Percentiles rank a stretch among this genome's conserved stretches.
These are phyloP conservation scores for Phalaenopsis equestris DNA, from an alignment of 106 monocot genomes.

Conservation along the genomic window DNA sequence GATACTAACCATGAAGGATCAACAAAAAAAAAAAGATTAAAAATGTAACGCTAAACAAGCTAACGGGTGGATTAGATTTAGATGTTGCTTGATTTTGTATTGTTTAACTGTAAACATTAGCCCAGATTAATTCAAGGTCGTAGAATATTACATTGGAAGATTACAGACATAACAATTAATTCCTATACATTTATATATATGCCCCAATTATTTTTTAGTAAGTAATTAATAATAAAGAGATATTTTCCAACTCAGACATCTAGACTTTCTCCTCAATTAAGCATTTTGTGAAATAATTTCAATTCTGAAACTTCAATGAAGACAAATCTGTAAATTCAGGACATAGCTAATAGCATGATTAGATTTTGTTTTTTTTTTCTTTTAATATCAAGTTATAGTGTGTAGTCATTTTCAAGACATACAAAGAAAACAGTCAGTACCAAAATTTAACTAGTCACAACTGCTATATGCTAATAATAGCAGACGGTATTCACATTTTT, in stretches of 20 bases:
- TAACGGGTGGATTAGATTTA: neutral
- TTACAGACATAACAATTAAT: too few relatives aligned
- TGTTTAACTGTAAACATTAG: neutral
- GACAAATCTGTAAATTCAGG: neutral
- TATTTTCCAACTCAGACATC: neutral
- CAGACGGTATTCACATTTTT: too few relatives aligned
- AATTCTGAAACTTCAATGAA: neutral
- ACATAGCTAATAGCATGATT: neutral
- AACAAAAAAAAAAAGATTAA: neutral
- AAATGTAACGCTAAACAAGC: neutral
- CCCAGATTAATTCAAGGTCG: neutral
- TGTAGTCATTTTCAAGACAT: too few relatives aligned
- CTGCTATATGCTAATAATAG: too few relatives aligned
- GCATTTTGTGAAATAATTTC: neutral
- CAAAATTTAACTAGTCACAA: too few relatives aligned
- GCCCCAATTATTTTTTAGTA: neutral
- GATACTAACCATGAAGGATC: neutral
- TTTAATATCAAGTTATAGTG: too few relatives aligned
- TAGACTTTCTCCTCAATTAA: neutral
- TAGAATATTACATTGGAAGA: neutral
- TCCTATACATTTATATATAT: too few relatives aligned
- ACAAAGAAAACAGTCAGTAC: too few relatives aligned
- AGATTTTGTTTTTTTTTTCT: neutral
- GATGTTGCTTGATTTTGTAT: neutral
- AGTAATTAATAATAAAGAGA: neutral